Conservation (phyloP, 768 basidiomycete genomes). For the Pulveroboletus sp. region DNA sequence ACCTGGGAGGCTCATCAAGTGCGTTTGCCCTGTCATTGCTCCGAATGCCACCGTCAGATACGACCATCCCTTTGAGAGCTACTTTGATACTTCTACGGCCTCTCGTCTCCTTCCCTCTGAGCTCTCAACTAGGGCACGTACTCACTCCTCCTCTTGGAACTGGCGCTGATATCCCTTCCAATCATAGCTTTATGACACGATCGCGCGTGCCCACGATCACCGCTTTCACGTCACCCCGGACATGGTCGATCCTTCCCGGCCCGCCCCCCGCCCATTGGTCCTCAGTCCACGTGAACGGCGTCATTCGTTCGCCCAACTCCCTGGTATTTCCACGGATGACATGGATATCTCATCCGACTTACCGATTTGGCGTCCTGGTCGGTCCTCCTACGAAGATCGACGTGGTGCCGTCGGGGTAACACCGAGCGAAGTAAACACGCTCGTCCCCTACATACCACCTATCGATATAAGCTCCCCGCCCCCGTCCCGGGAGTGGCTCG, state of each 20-base stretch:
- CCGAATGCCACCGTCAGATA: slow-evolving; percentile 18
- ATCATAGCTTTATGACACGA: slow-evolving; percentile 27
- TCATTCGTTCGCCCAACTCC: slow-evolving; percentile 11
- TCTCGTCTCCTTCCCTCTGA: slow-evolving; percentile 10
- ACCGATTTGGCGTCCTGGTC: slow-evolving; percentile 22
- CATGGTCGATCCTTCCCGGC: slow-evolving; percentile 11
- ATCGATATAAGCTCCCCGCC: slow-evolving; percentile 18
- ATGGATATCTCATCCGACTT: slow-evolving; percentile 21
- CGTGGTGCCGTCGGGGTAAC: slow-evolving; percentile 20
- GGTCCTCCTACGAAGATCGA: slow-evolving; percentile 23
- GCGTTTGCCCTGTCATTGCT: slow-evolving; percentile 1
- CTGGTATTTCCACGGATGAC: slow-evolving; percentile 17
- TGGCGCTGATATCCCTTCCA: not conserved
- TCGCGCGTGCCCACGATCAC: slow-evolving; percentile 26
- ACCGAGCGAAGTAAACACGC: slow-evolving; percentile 25
- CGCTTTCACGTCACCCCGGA: slow-evolving; percentile 9
- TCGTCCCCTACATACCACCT: slow-evolving; percentile 22
- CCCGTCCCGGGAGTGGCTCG: slow-evolving; percentile 16
- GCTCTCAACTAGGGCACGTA: slow-evolving; percentile 16
- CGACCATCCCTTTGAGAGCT: slow-evolving; percentile 22
- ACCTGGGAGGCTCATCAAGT: slow-evolving; percentile 14
- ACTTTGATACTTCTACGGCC: slow-evolving; percentile 23
- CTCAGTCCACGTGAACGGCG: slow-evolving; percentile 14
- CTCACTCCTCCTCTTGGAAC: not conserved
- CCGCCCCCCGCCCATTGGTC: slow-evolving; percentile 8